Percentiles rank a stretch among this genome's conserved stretches.
These are phyloP conservation scores for Cajanus cajan DNA, from an alignment of 306 rosid species.

Conservation along the genomic window DNA sequence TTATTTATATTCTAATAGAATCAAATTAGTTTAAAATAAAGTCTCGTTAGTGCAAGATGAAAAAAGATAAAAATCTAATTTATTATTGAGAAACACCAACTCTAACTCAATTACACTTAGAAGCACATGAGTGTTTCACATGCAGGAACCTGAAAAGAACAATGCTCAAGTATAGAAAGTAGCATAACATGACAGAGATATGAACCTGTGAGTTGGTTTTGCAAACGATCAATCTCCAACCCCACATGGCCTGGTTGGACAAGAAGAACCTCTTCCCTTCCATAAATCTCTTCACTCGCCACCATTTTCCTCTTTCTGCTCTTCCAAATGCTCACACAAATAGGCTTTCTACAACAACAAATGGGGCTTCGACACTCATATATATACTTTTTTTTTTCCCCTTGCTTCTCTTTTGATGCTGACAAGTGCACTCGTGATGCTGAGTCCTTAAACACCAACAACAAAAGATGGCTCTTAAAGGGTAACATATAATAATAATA, in stretches of 20 bases:
- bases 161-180: slow-evolving; percentile 4
- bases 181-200: neutral
- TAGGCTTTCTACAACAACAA: slow-evolving; percentile 2
- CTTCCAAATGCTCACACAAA: slow-evolving; percentile 20
- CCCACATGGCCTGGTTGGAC: slow-evolving; percentile 55
- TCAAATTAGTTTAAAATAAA: too few relatives aligned
- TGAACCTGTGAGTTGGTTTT: slow-evolving; percentile 71
- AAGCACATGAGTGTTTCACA: neutral
- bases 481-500: slow-evolving; percentile 8
- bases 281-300: slow-evolving; percentile 50
- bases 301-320: slow-evolving; percentile 42
- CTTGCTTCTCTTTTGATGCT: slow-evolving; percentile 17
- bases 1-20: too few relatives aligned
- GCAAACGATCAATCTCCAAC: slow-evolving; percentile 71
- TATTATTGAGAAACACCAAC: too few relatives aligned
- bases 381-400: slow-evolving; percentile 23
- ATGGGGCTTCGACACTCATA: neutral
- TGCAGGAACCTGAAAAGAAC: slow-evolving; percentile 15
- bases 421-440: neutral
- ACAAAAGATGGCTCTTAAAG: slow-evolving; percentile 17
- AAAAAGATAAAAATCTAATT: too few relatives aligned
- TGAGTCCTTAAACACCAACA: slow-evolving; percentile 19
- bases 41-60: too few relatives aligned
- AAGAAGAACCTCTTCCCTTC: slow-evolving; percentile 51
- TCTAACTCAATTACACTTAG: too few relatives aligned